A percentile compares a stretch with the other conserved stretches of the same genome.
These are phyloP conservation scores for Zostera marina DNA, from an alignment of 116 monocot species.

Conservation along the genomic window DNA sequence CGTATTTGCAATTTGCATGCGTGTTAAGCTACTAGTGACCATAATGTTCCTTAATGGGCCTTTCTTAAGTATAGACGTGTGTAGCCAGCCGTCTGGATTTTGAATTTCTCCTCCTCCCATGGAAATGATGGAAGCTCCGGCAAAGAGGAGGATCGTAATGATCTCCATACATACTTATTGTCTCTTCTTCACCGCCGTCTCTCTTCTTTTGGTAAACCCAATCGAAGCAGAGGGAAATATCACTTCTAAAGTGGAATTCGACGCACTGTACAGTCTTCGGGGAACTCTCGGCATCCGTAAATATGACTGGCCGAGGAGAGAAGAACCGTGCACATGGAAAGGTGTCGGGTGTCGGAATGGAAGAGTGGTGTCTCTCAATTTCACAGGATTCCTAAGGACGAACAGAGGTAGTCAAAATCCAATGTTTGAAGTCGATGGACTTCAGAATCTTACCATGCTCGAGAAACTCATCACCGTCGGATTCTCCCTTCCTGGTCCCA, in stretches of 20 bases:
- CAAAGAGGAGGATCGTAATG: too few species aligned
- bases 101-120: too few species aligned
- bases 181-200: not conserved
- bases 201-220: not conserved
- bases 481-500: slow-evolving; percentile 67
- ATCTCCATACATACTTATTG: too few species aligned
- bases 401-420: slow-evolving; percentile 36
- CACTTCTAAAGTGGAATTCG: slow-evolving; percentile 26
- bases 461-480: slow-evolving; percentile 42
- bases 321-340: slow-evolving; percentile 66
- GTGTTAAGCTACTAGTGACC: too few species aligned
- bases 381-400: slow-evolving; percentile 57
- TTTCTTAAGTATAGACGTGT: too few species aligned
- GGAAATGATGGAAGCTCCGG: too few species aligned
- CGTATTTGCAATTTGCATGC: too few species aligned
- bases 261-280: slow-evolving; percentile 49
- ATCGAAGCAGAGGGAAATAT: slow-evolving; percentile 7
- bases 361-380: slow-evolving; percentile 35
- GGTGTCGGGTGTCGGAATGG: slow-evolving; percentile 46
- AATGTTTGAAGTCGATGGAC: slow-evolving; percentile 57
- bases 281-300: slow-evolving; percentile 58
- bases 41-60: too few species aligned
- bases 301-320: slow-evolving; percentile 61
- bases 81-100: too few species aligned
- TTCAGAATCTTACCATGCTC: slow-evolving; percentile 52